A percentile compares a stretch with the other conserved stretches of the same genome.
Conservation (phyloP, 225 moss, liverwort and hornwort genomes). For the Thuidium tamariscinum region DNA sequence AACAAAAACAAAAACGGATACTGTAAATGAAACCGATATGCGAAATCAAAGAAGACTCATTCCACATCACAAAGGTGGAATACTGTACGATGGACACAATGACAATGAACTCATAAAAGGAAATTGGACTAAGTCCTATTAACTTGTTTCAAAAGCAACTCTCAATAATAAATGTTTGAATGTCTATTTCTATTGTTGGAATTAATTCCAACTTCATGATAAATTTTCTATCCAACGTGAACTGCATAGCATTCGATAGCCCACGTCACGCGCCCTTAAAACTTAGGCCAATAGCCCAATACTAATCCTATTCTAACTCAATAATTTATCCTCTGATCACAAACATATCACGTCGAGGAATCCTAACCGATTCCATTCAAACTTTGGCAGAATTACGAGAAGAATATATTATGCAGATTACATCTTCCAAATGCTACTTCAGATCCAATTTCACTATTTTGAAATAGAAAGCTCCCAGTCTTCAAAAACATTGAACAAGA, state of each 20-base stretch:
- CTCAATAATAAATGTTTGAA: background rate
- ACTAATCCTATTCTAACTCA: background rate
- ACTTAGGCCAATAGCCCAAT: background rate
- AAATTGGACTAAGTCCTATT: background rate
- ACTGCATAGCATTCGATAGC: background rate
- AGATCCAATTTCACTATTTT: background rate
- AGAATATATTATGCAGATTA: background rate
- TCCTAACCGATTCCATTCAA: background rate
- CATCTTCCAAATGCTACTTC: background rate
- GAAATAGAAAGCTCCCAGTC: slow-evolving; percentile 31
- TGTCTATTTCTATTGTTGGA: background rate
- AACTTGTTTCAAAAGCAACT: background rate
- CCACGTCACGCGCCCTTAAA: background rate
- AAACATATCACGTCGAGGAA: background rate
- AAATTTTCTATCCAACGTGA: background rate
- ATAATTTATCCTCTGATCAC: too few relatives aligned
- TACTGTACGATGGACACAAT: background rate
- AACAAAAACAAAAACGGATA: too few relatives aligned
- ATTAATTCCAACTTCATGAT: slow-evolving; percentile 2
- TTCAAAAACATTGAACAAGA: slow-evolving; percentile 39
- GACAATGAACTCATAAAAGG: background rate
- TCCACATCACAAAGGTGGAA: background rate
- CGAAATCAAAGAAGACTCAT: background rate
- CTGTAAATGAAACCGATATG: too few relatives aligned
- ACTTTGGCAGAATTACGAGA: background rate